Base-by-base conservation (phyloP, 495 filamentous ascomycete species). In the Penicillium ochrochloron region DNA sequence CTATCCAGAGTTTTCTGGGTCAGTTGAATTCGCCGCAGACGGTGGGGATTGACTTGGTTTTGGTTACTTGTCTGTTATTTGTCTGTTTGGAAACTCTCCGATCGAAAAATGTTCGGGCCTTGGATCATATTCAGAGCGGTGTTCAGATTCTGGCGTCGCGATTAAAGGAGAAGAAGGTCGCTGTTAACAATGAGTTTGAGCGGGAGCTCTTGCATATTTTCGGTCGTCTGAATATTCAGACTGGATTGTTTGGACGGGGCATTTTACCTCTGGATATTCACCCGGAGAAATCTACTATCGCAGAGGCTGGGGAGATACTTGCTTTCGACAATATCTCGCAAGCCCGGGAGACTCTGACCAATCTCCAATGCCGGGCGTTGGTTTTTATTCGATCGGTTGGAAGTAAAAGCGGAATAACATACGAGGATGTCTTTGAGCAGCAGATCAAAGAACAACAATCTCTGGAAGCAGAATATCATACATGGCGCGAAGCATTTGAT, bases 1-100 rank as follows among this genome's bases (percentile, higher is more conserved):
- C 85, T 14, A 87, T 87, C 51, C 70, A 74, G n/a, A 53, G 69
- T 5, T 70, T 82, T n/a, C 60, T 64, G 2, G 48, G 68, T 27
- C 53, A 71, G 35, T 23, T 71, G 12, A 54, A 42, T 0, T 34
- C 25, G 6, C 34, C 66, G 9, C 56, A 55, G 21, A 44, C 19
- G 12, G 27, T 37, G 9, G 62, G 51, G 17, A 33, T 64, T 11
- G 64, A 73, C n/a, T 37, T 70, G 17, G 54, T 66, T 5, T 61
- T 78, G 8, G 63, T 74, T 19, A 65, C 66, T 8, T 78, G 75
- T 29, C 55, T 69, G 12, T 34, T 78, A 6, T 76, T 78, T 35
- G 41, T 72, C 11, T 73, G 68, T 33, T 52, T 78, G 0, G 75
- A 78, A 29, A 70, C 74, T 59, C 57, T 78, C 4, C 63, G 59